These are phyloP conservation scores for Harringtonia aguacate DNA, from an alignment of 2,329 filamentous ascomycete species.

Conservation along the genomic window DNA sequence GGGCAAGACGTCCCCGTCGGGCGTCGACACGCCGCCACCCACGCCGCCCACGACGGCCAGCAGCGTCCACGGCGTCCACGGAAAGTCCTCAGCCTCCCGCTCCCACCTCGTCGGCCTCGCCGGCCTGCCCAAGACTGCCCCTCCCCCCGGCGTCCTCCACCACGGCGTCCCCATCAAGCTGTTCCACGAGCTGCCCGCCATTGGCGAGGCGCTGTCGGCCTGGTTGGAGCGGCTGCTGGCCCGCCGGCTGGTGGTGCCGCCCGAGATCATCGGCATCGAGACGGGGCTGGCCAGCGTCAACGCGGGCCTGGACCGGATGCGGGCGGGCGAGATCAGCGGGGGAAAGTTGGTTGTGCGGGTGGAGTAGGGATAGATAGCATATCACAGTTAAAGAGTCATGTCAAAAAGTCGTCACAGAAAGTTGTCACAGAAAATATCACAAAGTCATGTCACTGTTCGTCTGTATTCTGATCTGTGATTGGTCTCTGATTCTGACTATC, in stretches of 20 bases:
- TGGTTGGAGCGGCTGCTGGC: constrained; percentile 61
- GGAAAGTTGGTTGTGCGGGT: constrained; percentile 53
- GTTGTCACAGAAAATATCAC: no score
- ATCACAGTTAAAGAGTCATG: no score
- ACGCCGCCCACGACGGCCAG: constrained; percentile 29
- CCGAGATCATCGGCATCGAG: constrained; percentile 54
- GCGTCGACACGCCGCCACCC: constrained; percentile 15
- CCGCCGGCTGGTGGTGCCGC: constrained; percentile 40
- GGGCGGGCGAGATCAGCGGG: constrained; percentile 55
- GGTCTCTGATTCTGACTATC: no score
- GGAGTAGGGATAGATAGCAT: no score
- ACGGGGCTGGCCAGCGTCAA: constrained; percentile 59
- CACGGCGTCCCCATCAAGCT: constrained; percentile 66
- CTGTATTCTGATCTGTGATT: no score
- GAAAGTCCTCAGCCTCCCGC: constrained; percentile 19
- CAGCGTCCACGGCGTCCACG: no score
- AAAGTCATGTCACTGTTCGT: no score
- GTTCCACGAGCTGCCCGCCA: constrained; percentile 55
- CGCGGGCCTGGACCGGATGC: constrained; percentile 52
- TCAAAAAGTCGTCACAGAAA: no score
- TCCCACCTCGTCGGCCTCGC: constrained; percentile 58
- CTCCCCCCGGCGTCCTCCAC: constrained; percentile 33
- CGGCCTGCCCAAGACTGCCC: constrained; percentile 53
- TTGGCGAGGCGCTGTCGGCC: constrained; percentile 50
- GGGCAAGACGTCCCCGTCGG: constrained; percentile 1